phyloP scores from a whole-genome alignment of 2,329 filamentous ascomycete species.

The Alternaria novae-zelandiae region DNA sequence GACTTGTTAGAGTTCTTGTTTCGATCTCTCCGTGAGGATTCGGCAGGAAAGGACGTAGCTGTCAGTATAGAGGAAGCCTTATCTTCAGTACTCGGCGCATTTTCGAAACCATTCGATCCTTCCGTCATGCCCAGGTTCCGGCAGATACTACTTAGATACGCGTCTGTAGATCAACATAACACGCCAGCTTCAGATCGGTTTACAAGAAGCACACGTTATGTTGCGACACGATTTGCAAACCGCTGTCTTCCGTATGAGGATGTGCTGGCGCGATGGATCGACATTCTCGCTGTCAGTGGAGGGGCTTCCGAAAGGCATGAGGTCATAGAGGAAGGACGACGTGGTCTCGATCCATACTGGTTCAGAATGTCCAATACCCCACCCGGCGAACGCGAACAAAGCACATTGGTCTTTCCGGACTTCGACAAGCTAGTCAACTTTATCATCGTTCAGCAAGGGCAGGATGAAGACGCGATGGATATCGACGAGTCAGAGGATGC shows the following conservation, averaged over 20 bases:
- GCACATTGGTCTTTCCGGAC: slow-evolving; percentile 45
- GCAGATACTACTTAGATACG: slow-evolving; percentile 43
- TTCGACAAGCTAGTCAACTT: slow-evolving; percentile 55
- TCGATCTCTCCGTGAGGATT: slow-evolving; percentile 79
- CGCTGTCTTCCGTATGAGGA: slow-evolving; percentile 82
- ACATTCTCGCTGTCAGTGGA: slow-evolving; percentile 79
- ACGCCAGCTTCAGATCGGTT: slow-evolving; percentile 49
- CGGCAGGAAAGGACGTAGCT: slow-evolving; percentile 73
- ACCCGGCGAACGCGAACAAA: slow-evolving; percentile 31
- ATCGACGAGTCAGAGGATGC: slow-evolving; percentile 34
- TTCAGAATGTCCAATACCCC: slow-evolving; percentile 65
- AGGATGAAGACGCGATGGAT: slow-evolving; percentile 45
- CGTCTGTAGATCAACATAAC: slow-evolving; percentile 19
- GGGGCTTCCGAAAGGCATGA: slow-evolving; percentile 74
- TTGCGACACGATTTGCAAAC: slow-evolving; percentile 88
- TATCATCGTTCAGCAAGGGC: slow-evolving; percentile 51
- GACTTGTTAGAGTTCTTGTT: slow-evolving; percentile 79
- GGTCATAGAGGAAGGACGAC: slow-evolving; percentile 85
- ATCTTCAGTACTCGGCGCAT: slow-evolving; percentile 73
- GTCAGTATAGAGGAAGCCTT: slow-evolving; percentile 90
- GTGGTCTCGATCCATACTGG: slow-evolving; percentile 83
- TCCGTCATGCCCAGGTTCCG: slow-evolving; percentile 49
- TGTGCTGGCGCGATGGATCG: slow-evolving; percentile 81
- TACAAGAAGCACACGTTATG: slow-evolving; percentile 72
- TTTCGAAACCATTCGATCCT: slow-evolving; percentile 54